Evolutionary conservation across 305 asterid species (phyloP).

Genomic region (Galium porrigens): DNA sequence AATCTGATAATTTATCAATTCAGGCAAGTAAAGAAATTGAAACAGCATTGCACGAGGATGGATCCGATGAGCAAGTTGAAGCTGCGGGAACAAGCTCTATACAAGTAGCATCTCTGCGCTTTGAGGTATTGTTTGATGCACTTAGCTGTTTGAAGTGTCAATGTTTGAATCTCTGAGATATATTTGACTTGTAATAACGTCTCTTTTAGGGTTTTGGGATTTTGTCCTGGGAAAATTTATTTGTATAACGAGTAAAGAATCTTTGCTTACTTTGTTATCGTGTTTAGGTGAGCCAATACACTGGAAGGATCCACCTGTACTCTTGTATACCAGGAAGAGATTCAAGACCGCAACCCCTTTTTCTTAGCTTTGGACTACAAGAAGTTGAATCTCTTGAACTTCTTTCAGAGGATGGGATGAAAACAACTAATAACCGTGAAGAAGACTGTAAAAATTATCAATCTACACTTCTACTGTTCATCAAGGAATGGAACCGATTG

Average conservation of each 20-base stretch:
- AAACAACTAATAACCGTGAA: conserved; percentile 21
- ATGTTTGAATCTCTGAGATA: conserved; percentile 45
- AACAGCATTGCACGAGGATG: conserved; percentile 21
- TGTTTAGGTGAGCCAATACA: conserved; percentile 62
- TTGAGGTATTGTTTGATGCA: conserved; percentile 45
- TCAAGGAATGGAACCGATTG: conserved; percentile 61
- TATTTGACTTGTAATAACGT: neutral
- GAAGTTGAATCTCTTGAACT: conserved; percentile 38
- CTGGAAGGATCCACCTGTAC: conserved; percentile 84
- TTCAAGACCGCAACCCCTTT: conserved; percentile 77
- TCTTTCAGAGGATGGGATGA: conserved; percentile 26
- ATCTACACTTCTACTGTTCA: conserved; percentile 40
- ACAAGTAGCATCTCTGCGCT: conserved; percentile 47
- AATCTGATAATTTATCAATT: conserved; percentile 14
- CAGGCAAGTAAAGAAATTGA: conserved; percentile 20
- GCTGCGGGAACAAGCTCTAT: conserved; percentile 21
- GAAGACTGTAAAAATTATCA: conserved; percentile 37
- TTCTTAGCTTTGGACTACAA: conserved; percentile 59
- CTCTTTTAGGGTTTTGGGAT: neutral
- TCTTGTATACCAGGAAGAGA: conserved; percentile 54
- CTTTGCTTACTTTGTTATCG: conserved; percentile 3
- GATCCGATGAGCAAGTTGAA: conserved; percentile 24
- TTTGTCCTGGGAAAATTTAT: neutral
- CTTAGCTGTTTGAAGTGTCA: conserved; percentile 11
- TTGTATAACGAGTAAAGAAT: neutral